Conservation (phyloP, 371 early-diverging fungal genomes). For the Lichtheimia hyalospora region DNA sequence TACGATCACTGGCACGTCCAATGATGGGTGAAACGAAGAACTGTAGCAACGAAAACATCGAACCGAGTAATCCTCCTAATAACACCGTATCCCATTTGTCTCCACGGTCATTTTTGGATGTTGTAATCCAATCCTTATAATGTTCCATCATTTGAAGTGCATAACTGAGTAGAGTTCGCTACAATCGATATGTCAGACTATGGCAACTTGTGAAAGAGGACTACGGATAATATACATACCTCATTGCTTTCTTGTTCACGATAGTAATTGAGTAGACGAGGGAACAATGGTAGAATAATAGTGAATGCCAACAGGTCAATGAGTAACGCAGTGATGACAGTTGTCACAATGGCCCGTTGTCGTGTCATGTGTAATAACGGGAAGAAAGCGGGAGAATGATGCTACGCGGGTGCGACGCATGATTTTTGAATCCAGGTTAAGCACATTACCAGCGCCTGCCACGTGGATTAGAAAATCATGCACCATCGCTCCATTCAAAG, state of each 20-base stretch:
- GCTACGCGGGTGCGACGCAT: no score
- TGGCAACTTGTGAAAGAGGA: background rate
- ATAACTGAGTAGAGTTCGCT: constrained; percentile 38
- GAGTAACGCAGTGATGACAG: constrained; percentile 74
- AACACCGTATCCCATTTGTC: constrained; percentile 84
- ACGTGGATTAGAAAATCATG: no score
- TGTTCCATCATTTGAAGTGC: constrained; percentile 30
- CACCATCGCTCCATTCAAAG: no score
- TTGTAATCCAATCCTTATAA: constrained; percentile 34
- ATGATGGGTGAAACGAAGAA: constrained; percentile 86
- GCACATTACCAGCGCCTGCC: no score
- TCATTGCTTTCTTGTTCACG: constrained; percentile 39
- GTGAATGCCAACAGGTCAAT: constrained; percentile 97
- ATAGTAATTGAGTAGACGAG: constrained; percentile 68
- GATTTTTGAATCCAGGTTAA: no score
- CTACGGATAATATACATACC: background rate
- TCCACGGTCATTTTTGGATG: constrained; percentile 9
- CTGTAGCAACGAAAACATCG: constrained; percentile 93
- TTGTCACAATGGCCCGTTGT: constrained; percentile 24
- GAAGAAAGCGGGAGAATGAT: no score
- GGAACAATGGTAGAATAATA: constrained; percentile 93
- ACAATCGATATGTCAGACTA: background rate
- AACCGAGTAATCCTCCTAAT: constrained; percentile 93
- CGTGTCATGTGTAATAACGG: no score
- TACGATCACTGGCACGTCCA: constrained; percentile 78